phyloP scores from a whole-genome alignment of 2,329 filamentous ascomycete genomes.

The Pyrenochaeta sp. region DNA sequence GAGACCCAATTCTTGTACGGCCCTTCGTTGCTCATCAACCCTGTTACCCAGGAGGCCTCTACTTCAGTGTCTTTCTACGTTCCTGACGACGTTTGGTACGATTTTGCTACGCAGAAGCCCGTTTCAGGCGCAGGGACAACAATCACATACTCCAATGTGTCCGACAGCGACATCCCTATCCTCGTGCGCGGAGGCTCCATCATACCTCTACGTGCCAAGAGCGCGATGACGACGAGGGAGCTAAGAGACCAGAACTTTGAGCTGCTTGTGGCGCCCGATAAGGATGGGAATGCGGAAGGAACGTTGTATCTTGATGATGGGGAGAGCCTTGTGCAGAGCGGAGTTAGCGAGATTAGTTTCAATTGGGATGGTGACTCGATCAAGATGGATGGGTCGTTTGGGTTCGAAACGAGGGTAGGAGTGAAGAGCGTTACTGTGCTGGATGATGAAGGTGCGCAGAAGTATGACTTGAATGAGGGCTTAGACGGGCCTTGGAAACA shows the following conservation, averaged over 20 bases:
- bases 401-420: slow-evolving; percentile 50
- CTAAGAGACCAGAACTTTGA: slow-evolving; percentile 73
- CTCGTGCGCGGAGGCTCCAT: slow-evolving; percentile 71
- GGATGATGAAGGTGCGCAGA: slow-evolving; percentile 22
- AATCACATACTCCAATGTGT: slow-evolving; percentile 57
- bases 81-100: slow-evolving; percentile 63
- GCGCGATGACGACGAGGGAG: slow-evolving; percentile 69
- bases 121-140: slow-evolving; percentile 50
- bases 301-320: slow-evolving; percentile 82
- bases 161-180: slow-evolving; percentile 65
- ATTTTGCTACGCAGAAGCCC: slow-evolving; percentile 44
- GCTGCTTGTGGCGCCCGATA: slow-evolving; percentile 72
- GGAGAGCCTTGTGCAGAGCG: slow-evolving; percentile 67
- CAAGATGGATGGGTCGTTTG: slow-evolving; percentile 63
- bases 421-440: slow-evolving; percentile 37
- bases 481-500: slow-evolving; percentile 32
- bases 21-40: slow-evolving; percentile 64
- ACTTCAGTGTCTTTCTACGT: slow-evolving; percentile 65
- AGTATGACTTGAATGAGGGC: slow-evolving; percentile 34
- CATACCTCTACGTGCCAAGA: slow-evolving; percentile 64
- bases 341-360: slow-evolving; percentile 67
- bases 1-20: slow-evolving; percentile 68
- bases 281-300: slow-evolving; percentile 69
- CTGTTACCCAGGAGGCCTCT: slow-evolving; percentile 60
- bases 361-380: slow-evolving; percentile 64